phyloP scores from a whole-genome alignment of 1,284 basidiomycete species.

The Paramarasmius palmivorus region DNA sequence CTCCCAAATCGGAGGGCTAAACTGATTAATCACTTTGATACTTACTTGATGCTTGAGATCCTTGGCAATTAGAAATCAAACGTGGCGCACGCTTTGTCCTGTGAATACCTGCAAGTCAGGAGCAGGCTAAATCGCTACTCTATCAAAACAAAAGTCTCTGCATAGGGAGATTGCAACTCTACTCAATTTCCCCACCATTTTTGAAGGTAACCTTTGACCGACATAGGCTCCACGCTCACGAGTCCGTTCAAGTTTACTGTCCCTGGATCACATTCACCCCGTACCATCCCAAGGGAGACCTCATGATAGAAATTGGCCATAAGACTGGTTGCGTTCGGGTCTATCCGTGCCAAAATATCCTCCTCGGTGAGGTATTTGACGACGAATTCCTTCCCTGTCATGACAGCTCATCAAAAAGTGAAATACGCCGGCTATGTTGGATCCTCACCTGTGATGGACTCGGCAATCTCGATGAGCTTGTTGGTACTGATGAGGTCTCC shows the following conservation, averaged over 20 bases:
- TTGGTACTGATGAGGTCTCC: conserved; percentile 3
- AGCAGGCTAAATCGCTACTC: no score
- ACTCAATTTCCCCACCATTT: background rate
- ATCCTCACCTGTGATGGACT: conserved; percentile 3
- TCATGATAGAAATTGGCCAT: background rate
- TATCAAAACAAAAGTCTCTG: no score
- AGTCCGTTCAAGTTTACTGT: background rate
- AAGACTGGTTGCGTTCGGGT: background rate
- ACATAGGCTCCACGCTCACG: background rate
- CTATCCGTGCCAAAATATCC: conserved; percentile 2
- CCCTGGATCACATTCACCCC: conserved; percentile 1
- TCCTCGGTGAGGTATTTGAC: conserved; percentile 5
- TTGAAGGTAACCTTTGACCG: background rate
- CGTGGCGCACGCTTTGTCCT: no score
- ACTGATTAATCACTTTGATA: no score
- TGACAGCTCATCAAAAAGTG: background rate
- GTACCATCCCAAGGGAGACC: background rate
- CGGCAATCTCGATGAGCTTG: background rate
- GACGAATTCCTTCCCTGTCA: conserved; percentile 3
- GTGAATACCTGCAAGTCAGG: no score
- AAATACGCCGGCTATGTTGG: background rate
- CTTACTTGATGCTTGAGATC: no score
- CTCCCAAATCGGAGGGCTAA: no score
- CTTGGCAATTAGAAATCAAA: no score
- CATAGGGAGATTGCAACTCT: no score